phyloP scores from a whole-genome alignment of 495 filamentous ascomycete genomes.

The Penicillium cosmopolitanum region DNA sequence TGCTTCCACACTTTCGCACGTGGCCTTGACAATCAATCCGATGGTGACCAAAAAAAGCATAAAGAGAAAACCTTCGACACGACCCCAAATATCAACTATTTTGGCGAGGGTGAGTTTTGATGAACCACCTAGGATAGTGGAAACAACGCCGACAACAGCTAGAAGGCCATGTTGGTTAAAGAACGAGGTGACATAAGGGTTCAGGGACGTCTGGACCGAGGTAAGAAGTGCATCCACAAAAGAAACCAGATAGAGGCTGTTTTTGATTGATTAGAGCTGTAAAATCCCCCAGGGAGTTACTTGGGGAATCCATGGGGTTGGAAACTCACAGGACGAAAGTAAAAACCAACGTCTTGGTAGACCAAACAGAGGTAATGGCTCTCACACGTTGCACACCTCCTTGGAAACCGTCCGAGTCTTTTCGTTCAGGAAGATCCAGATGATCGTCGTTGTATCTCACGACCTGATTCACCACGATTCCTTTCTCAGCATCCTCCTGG shows the following conservation, averaged over 20 bases:
- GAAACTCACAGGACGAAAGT: conserved; percentile 15
- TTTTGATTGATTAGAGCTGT: not conserved
- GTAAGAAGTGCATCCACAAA: not conserved
- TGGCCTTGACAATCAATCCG: conserved; percentile 34
- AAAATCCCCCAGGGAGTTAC: too few relatives aligned
- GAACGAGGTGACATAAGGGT: conserved; percentile 28
- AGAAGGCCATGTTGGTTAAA: conserved; percentile 28
- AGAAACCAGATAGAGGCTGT: not conserved
- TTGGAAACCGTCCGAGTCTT: conserved; percentile 9
- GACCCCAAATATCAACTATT: conserved; percentile 62
- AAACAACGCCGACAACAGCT: conserved; percentile 24
- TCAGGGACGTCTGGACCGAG: not conserved
- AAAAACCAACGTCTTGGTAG: conserved; percentile 8
- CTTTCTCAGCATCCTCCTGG: not conserved
- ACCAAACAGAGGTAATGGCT: conserved; percentile 14
- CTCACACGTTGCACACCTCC: conserved; percentile 12
- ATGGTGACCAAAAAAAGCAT: conserved; percentile 24
- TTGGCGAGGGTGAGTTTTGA: conserved; percentile 62
- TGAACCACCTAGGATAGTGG: conserved; percentile 58
- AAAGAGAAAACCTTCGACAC: conserved; percentile 51
- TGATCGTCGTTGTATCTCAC: not conserved
- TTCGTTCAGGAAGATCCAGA: conserved; percentile 6
- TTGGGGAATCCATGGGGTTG: not conserved
- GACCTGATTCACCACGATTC: not conserved
- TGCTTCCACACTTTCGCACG: not conserved